Percentiles rank a stretch among this genome's conserved stretches.
Conservation (phyloP, 805 yeast species). For the Saturnispora galanensis region DNA sequence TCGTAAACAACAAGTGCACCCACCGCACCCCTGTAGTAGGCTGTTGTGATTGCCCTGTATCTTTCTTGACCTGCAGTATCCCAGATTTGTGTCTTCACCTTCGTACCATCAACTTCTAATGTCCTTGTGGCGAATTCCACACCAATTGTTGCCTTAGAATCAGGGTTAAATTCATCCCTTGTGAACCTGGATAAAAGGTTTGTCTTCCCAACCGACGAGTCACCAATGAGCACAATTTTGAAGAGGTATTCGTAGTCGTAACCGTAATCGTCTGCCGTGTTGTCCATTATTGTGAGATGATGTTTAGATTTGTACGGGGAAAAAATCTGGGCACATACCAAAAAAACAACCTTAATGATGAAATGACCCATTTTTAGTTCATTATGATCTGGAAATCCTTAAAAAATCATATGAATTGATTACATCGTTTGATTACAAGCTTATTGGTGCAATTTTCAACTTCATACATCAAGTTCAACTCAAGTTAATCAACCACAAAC, state of each 20-base stretch:
- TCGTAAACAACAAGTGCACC: constrained; percentile 96
- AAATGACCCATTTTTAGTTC: too few species aligned
- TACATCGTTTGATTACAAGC: too few species aligned
- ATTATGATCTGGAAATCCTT: too few species aligned
- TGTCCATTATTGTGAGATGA: neutral
- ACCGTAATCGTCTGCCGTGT: constrained; percentile 39
- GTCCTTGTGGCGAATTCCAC: constrained; percentile 98
- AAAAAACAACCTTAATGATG: too few species aligned
- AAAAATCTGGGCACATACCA: too few species aligned
- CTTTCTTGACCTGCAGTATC: constrained; percentile 99
- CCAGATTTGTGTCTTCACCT: constrained; percentile 91
- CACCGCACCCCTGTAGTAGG: constrained; percentile 96
- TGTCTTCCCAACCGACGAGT: constrained; percentile 95
- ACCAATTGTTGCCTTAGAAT: constrained; percentile 90
- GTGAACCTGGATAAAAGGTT: constrained; percentile 90
- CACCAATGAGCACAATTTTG: constrained; percentile 91
- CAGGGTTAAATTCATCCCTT: constrained; percentile 89
- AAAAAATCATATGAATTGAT: too few species aligned
- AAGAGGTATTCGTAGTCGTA: constrained; percentile 86
- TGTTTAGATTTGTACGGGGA: neutral
- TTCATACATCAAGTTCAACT: too few species aligned
- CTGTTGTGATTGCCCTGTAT: constrained; percentile 94
- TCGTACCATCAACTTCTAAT: constrained; percentile 72
- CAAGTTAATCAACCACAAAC: too few species aligned
- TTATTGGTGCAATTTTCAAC: too few species aligned